Conservation (phyloP, 2,329 filamentous ascomycete genomes). For the Ophiobolus disseminans region DNA sequence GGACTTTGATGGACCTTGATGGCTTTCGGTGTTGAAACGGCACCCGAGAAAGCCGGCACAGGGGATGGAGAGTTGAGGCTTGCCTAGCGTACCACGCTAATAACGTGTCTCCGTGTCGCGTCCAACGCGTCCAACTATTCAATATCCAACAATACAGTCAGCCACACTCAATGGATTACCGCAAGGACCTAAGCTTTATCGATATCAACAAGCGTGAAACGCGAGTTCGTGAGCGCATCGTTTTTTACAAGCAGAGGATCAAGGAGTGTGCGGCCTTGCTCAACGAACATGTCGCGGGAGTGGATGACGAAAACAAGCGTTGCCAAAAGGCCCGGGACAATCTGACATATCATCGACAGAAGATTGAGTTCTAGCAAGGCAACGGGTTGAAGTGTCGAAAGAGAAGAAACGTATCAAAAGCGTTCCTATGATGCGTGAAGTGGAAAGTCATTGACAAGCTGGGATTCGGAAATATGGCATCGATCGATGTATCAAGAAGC, state of each 20-base stretch:
- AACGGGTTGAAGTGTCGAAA: not conserved
- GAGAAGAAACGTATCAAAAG: not conserved
- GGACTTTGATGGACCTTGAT: too few species aligned
- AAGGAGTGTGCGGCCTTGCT: not conserved
- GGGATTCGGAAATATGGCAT: not conserved
- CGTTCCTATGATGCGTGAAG: not conserved
- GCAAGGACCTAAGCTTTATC: not conserved
- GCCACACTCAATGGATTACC: too few species aligned
- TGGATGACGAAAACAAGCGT: not conserved
- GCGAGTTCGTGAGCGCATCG: not conserved
- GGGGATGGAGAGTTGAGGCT: too few species aligned
- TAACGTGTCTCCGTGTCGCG: too few species aligned
- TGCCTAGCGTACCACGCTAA: too few species aligned
- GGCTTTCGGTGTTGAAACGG: too few species aligned
- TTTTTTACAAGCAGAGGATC: not conserved
- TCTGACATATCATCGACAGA: not conserved
- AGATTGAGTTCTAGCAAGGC: not conserved
- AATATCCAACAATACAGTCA: too few species aligned
- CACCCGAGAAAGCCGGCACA: too few species aligned
- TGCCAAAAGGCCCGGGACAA: not conserved
- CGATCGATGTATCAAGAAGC: not conserved
- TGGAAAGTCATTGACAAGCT: not conserved
- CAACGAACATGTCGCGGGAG: not conserved
- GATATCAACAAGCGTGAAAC: not conserved
- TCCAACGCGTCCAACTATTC: too few species aligned